Base-by-base conservation (phyloP, 768 basidiomycete genomes). In the Suillus fuscotomentosus region DNA sequence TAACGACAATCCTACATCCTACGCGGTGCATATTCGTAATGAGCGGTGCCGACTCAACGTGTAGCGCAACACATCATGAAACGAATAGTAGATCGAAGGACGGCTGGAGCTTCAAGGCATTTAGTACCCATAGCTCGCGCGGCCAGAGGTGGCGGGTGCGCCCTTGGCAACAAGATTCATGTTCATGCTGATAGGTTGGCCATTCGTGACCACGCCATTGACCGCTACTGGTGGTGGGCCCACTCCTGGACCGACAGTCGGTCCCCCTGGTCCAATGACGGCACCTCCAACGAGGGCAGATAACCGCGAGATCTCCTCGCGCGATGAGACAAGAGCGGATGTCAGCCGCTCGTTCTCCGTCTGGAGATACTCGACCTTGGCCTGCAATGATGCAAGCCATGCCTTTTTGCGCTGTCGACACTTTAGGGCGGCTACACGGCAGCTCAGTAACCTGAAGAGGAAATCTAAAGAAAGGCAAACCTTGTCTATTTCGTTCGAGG, bases 371-470 rank as follows among this genome's bases (percentile, higher is more conserved):
- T 99, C 97, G 77, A 97, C 95, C 72, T 96, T 96, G 47, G 90
- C 87, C 76, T 99, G 97, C 20, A 99, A 83, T 67, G 92, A 89
- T 36, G 88, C 84, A 15, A 99, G 85, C 97, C 97, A 99, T 5
- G 95, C 95, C 77, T 99, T 99, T 79, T 99, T 99, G 64, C 97
- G 91, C 74, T 99, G 97, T 42, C 97, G 94, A 78, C 97, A 99
- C 80, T 99, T 99, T 69, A 99, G 87, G 7, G 97, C 97, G 66
- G 97, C 97, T 98, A 70, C 1, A 61, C 13, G 39, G 67, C 65
- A 72, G 56, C 59, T 63, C 7, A 24, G 17, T 61, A 42, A 22
- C 42, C n/a, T 6, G 43, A 14, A 36, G 20, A 54, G 24, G 1
- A 63, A 56, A 42, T 38, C 10, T 47, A 13, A 31, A 27, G 3